These are phyloP conservation scores for Colletotrichum sp. DNA, from an alignment of 2,329 filamentous ascomycete species.

Conservation along the genomic window DNA sequence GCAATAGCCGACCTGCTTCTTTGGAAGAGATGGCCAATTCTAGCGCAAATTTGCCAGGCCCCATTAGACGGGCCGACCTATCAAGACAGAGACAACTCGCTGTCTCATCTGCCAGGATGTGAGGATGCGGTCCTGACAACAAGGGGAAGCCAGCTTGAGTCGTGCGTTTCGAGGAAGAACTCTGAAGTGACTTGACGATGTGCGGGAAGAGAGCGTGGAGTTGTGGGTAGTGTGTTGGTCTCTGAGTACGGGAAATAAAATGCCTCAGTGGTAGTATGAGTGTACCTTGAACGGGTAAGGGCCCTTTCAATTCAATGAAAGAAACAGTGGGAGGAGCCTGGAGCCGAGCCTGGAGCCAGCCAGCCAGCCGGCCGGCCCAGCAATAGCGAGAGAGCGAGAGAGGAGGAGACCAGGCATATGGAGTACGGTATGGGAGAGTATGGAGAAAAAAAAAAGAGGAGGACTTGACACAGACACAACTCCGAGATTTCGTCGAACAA, in stretches of 20 bases:
- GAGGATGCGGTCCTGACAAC: conserved; percentile 18
- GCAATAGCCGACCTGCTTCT: conserved; percentile 9
- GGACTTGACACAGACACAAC: conserved; percentile 16
- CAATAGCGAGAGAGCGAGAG: neutral
- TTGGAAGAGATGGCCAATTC: conserved; percentile 14
- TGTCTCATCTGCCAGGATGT: conserved; percentile 23
- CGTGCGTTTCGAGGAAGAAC: conserved; percentile 22
- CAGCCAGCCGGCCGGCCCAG: neutral
- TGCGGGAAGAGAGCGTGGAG: neutral
- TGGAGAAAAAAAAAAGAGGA: neutral
- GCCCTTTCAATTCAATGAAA: neutral
- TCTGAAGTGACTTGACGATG: conserved; percentile 18
- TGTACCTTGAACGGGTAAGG: neutral
- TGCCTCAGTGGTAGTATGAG: conserved; percentile 19
- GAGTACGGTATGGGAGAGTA: neutral
- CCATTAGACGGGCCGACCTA: conserved; percentile 23
- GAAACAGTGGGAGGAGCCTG: neutral
- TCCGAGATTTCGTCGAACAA: conserved; percentile 15
- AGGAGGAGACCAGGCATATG: neutral
- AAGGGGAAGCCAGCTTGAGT: conserved; percentile 22
- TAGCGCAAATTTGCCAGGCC: conserved; percentile 19
- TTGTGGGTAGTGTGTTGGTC: conserved; percentile 13
- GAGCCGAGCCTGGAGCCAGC: neutral
- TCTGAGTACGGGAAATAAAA: conserved; percentile 6
- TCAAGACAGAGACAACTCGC: conserved; percentile 21